Percentiles rank a stretch among this genome's conserved stretches.
Evolutionary conservation across 2,329 filamentous ascomycete species (phyloP).

Genomic region (Hymenoscyphus linearis): DNA sequence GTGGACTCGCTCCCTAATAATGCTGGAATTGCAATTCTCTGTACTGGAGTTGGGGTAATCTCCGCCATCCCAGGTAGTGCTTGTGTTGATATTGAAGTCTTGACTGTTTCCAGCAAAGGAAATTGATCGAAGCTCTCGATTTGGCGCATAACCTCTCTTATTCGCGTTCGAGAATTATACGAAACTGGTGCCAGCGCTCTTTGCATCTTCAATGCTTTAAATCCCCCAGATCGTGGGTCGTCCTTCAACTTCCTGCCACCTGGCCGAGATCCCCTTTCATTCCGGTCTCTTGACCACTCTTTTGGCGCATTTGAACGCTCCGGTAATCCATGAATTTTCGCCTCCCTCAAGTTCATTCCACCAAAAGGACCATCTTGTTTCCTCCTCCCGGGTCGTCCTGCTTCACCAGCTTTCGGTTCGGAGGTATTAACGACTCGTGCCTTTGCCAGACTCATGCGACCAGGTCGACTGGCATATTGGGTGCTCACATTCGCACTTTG

Average conservation of each 20-base stretch:
- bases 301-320: conserved; percentile 28
- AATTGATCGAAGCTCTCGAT: conserved; percentile 80
- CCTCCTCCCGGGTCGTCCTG: conserved; percentile 32
- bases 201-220: conserved; percentile 92
- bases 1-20: conserved; percentile 55
- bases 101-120: conserved; percentile 64
- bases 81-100: conserved; percentile 66
- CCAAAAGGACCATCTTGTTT: conserved; percentile 49
- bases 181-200: conserved; percentile 68
- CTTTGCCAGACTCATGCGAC: conserved; percentile 26
- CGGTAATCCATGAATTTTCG: conserved; percentile 39
- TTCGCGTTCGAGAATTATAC: conserved; percentile 57
- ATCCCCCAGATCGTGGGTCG: conserved; percentile 38
- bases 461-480: conserved; percentile 23
- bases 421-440: conserved; percentile 20
- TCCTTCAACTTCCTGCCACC: conserved; percentile 9
- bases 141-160: conserved; percentile 54
- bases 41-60: conserved; percentile 79
- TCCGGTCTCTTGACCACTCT: conserved; percentile 1
- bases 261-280: conserved; percentile 10
- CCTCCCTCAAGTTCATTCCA: conserved; percentile 51
- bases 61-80: conserved; percentile 70
- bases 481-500: conserved; percentile 26
- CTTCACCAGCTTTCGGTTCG: conserved; percentile 4
- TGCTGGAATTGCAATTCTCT: conserved; percentile 80